Base-by-base conservation (phyloP, 805 yeast species). In the Candida ulmi region DNA sequence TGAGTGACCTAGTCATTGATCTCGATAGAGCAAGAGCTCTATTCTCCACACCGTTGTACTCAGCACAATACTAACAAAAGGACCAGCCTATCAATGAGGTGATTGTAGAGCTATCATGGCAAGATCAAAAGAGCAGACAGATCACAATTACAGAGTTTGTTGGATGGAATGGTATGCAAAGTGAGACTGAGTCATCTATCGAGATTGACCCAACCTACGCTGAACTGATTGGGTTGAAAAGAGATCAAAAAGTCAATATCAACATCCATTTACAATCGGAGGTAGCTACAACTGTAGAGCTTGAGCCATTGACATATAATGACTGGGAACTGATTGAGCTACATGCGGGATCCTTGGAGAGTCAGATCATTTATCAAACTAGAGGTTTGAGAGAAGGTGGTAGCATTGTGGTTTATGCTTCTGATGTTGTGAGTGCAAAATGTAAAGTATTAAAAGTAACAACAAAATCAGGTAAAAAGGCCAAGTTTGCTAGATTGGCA, bases 251-350 rank as follows among this genome's bases (percentile, higher is more conserved):
- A 17, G 54, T 76, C 3, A 57, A 63, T 2, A 43, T 83, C 30
- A 66, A 62, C 28, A 54, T 82, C 38, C 70, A 73, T 40, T 65
- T 76, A 12, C 66, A 74, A 29, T 57, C 68, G 1, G 75, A 72
- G n/a, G 69, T 61, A 30, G 77, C 88, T 1, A 65, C 69, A 6
- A 75, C 78, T 4, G 79, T 90, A 3, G 79, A 76, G 51, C 69
- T 91, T 33, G 96, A 86, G 52, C 98, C 98, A 0, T 61, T 74
- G 16, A 71, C 86, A 0, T 60, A 80, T 2, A 71, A 82, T 5
- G 99, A 91, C 55, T 91, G 97, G 97, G 97, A 90, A 48, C 65
- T 86, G 21, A 84, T 88, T 3, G 96, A 90, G 54, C 60, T 83
- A 3, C 85, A 91, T 58, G 91, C 95, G 2, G 78, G 73, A 23